These are phyloP conservation scores for Geranium incanum DNA, from an alignment of 441 rosid genomes.

Conservation along the genomic window DNA sequence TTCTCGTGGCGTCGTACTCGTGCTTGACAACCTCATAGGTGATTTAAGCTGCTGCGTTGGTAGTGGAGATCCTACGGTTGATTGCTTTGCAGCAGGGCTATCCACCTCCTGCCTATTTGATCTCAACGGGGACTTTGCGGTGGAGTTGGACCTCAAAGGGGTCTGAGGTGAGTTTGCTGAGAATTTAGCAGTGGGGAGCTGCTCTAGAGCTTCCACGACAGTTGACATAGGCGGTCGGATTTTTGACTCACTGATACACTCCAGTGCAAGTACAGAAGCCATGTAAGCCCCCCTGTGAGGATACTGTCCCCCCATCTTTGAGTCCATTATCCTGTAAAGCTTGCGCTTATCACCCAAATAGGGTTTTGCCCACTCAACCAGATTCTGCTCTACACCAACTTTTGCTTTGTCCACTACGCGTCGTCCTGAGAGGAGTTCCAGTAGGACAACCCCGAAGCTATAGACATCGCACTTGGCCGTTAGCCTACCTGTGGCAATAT, in stretches of 20 bases:
- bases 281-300: constrained; percentile 62
- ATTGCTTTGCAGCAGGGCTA: neutral
- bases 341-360: constrained; percentile 52
- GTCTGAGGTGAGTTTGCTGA: neutral
- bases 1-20: neutral
- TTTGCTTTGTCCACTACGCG: constrained; percentile 50
- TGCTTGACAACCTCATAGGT: neutral
- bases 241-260: constrained; percentile 57
- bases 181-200: constrained; percentile 17
- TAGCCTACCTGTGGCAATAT: constrained; percentile 71
- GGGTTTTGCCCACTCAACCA: constrained; percentile 88
- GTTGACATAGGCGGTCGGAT: constrained; percentile 52
- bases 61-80: neutral
- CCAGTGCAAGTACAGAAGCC: constrained; percentile 56
- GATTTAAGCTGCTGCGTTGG: neutral
- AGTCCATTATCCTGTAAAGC: constrained; percentile 72
- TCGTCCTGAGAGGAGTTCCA: constrained; percentile 62
- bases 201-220: constrained; percentile 38
- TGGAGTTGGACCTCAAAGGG: neutral
- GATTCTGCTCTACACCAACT: constrained; percentile 39
- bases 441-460: constrained; percentile 73
- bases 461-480: constrained; percentile 81
- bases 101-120: neutral
- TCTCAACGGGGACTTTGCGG: neutral
- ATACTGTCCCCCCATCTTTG: constrained; percentile 72